phyloP scores from a whole-genome alignment of 139 green algal genomes.

The Dunaliella sp. region DNA sequence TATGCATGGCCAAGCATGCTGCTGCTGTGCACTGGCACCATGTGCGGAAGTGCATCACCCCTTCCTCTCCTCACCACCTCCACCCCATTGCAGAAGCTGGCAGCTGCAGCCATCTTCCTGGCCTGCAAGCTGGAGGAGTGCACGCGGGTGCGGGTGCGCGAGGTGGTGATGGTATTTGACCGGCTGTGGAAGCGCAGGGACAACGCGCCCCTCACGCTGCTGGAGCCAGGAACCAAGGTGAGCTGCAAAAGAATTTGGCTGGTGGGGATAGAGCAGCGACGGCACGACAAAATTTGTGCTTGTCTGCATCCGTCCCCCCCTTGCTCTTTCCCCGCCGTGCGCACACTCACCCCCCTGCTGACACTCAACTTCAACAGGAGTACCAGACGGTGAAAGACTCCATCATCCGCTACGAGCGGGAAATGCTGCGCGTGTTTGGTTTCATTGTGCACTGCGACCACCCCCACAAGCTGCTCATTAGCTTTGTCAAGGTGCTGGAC shows the following conservation, averaged over 20 bases:
- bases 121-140: conserved; percentile 91
- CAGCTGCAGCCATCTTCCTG: conserved; percentile 70
- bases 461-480: conserved; percentile 89
- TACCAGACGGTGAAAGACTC: conserved; percentile 64
- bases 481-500: conserved; percentile 65
- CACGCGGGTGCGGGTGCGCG: conserved; percentile 30
- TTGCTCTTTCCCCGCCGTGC: too few relatives aligned
- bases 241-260: not conserved
- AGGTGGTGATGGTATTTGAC: conserved; percentile 80
- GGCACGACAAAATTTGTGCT: too few relatives aligned
- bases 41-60: too few relatives aligned
- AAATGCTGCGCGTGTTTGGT: conserved; percentile 76
- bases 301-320: too few relatives aligned
- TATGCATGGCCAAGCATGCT: too few relatives aligned
- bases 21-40: too few relatives aligned
- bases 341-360: too few relatives aligned
- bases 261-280: not conserved
- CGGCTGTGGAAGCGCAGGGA: conserved; percentile 36
- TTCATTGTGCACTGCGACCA: conserved; percentile 76
- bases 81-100: conserved; percentile 60
- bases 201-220: conserved; percentile 22
- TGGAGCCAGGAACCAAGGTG: conserved; percentile 70
- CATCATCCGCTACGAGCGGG: conserved; percentile 71
- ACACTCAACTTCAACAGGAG: conserved; percentile 36
- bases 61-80: not conserved